These are phyloP conservation scores for Prunus campanulata DNA, from an alignment of 306 rosid species.

Conservation along the genomic window DNA sequence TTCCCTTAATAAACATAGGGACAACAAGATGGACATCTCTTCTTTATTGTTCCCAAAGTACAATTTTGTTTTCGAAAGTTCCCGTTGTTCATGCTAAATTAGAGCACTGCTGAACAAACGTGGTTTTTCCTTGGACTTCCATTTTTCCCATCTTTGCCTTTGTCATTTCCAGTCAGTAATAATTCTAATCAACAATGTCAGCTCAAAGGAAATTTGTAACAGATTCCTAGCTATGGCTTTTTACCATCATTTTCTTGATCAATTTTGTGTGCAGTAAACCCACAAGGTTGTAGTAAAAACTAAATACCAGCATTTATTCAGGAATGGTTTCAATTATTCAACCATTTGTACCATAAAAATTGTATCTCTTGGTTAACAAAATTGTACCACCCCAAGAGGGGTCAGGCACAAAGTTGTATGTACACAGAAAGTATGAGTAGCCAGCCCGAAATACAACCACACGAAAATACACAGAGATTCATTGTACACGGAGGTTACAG, in stretches of 20 bases:
- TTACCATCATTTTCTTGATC: too few relatives aligned
- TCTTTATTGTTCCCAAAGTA: too few relatives aligned
- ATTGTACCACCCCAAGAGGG: background rate
- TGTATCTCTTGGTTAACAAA: background rate
- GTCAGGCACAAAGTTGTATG: background rate
- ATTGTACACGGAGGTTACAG: slow-evolving; percentile 6
- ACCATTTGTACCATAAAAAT: background rate
- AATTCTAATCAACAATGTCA: background rate
- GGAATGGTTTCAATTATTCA: background rate
- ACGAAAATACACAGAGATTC: background rate
- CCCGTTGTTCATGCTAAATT: background rate
- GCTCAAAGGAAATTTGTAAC: too few relatives aligned
- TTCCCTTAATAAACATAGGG: too few relatives aligned
- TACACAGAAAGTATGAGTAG: background rate
- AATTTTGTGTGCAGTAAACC: too few relatives aligned
- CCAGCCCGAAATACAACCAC: background rate
- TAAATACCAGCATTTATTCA: background rate
- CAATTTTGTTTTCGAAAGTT: too few relatives aligned
- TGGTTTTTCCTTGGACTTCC: too few relatives aligned
- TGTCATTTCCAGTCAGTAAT: background rate
- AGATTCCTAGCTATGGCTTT: too few relatives aligned
- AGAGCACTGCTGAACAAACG: background rate
- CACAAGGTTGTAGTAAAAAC: background rate
- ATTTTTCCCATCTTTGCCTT: background rate
- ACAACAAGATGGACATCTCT: too few relatives aligned